Percentiles rank a stretch among this genome's conserved stretches.
phyloP scores from a whole-genome alignment of 208 protist genomes.

The Crithidia brevicula region DNA sequence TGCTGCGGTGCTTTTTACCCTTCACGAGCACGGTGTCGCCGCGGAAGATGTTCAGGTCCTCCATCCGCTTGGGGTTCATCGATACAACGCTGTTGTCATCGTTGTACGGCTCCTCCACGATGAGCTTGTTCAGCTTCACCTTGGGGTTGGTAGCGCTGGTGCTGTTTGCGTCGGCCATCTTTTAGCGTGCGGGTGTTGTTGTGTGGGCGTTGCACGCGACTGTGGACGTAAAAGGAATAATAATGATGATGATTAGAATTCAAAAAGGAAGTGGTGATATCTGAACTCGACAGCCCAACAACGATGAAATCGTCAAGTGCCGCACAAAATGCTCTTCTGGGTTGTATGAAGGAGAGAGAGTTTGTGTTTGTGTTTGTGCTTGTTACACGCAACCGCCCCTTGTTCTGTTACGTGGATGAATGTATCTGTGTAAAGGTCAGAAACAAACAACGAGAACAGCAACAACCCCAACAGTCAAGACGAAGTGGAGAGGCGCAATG shows the following conservation, averaged over 20 bases:
- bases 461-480: no score
- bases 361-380: background rate
- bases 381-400: no score
- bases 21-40: constrained; percentile 98
- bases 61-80: constrained; percentile 95
- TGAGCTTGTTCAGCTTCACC: constrained; percentile 95
- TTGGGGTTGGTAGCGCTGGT: constrained; percentile 8
- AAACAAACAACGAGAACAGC: no score
- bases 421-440: no score
- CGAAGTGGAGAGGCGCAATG: no score
- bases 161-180: constrained; percentile 27
- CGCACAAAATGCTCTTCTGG: background rate
- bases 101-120: constrained; percentile 97
- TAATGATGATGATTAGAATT: background rate
- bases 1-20: constrained; percentile 98
- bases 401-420: no score
- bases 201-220: background rate
- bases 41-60: constrained; percentile 98
- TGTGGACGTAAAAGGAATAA: background rate
- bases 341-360: background rate
- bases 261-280: background rate
- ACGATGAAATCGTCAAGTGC: background rate
- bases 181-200: background rate
- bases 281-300: background rate
- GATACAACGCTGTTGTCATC: constrained; percentile 99